Conservation (phyloP, 352 stramenopile genomes). For the Pilasporangium apinafurcum region DNA sequence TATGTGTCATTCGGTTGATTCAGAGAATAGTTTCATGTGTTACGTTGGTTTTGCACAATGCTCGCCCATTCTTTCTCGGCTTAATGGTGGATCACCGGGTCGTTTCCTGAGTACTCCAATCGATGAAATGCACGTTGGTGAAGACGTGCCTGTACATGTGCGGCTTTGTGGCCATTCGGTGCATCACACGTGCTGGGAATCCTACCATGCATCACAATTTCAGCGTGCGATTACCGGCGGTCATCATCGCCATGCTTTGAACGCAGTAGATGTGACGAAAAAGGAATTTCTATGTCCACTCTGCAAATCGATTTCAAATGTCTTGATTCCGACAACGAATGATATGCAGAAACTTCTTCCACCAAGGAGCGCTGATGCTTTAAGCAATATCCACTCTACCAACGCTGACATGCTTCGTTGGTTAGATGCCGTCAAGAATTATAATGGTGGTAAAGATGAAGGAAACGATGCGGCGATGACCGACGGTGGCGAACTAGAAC, state of each 20-base stretch:
- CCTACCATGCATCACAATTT: slow-evolving; percentile 92
- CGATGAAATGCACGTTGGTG: slow-evolving; percentile 81
- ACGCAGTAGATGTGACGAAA: slow-evolving; percentile 94
- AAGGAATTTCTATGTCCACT: slow-evolving; percentile 96
- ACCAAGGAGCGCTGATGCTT: background rate
- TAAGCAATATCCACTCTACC: background rate
- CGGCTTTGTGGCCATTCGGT: slow-evolving; percentile 92
- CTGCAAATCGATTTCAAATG: slow-evolving; percentile 97
- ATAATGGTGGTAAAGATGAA: slow-evolving; percentile 11
- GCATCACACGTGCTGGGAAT: slow-evolving; percentile 93
- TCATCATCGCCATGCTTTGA: slow-evolving; percentile 88
- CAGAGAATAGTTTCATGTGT: slow-evolving; percentile 80
- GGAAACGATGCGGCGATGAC: too few relatives aligned
- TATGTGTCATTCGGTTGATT: slow-evolving; percentile 81
- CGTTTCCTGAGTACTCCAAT: slow-evolving; percentile 66
- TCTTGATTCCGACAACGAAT: slow-evolving; percentile 87
- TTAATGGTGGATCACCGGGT: slow-evolving; percentile 51
- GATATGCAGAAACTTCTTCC: slow-evolving; percentile 17
- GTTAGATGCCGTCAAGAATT: slow-evolving; percentile 22
- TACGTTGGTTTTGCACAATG: slow-evolving; percentile 84
- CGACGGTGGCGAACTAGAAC: slow-evolving; percentile 13
- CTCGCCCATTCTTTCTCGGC: slow-evolving; percentile 60
- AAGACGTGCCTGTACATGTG: slow-evolving; percentile 78
- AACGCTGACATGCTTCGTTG: slow-evolving; percentile 26
- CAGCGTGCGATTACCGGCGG: slow-evolving; percentile 90